Base-by-base conservation (phyloP, 2,329 filamentous ascomycete genomes). In the Epichloe brachyelytri region DNA sequence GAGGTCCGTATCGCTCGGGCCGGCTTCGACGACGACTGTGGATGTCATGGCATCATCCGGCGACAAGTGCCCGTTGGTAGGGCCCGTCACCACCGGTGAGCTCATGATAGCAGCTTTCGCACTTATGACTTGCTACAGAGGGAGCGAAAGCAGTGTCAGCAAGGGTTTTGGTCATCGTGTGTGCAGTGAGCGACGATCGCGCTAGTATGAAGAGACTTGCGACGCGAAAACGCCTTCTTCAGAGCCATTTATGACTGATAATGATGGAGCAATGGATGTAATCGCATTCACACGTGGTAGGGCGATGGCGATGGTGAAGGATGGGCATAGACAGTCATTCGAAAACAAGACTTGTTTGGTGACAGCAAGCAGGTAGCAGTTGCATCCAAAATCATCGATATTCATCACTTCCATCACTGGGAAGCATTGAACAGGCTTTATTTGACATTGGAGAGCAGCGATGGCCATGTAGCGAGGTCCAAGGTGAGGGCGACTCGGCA, bases 1-100 rank as follows among this genome's bases (percentile, higher is more conserved):
- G 54, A 85, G 75, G 59, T 89, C 86, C 74, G 82, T 88, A 60
- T 88, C 86, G 68, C 57, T 60, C 51, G 49, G 57, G 46, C 54
- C 57, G 44, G 56, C 59, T 46, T 66, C 68, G 54, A 68, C 66
- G 56, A 69, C 65, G 47, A 67, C 60, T 53, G 64, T 62, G 51
- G 67, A 65, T 50, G 62, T 64, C 53, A 63, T 67, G 58, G 74
- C 69, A 59, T 74, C 71, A 57, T 73, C 68, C 59, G 79, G 76
- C 63, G 79, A 78, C 60, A 73, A 64, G 67, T 83, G 78, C 63
- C 84, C 85, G 69, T 88, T 86, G 62, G 77, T 74, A 63, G 80
- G 74, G 69, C 79, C 75, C 59, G 71, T 69, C 68, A 81, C 74
- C 61, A 76, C 73, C 64, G 79, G 76, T 69, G 75, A 76, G 71